Evolutionary conservation across 768 basidiomycete genomes (phyloP), one percentile per base, ranked within the genome.

Genomic region (Lanmaoa pseudosensibilis): DNA sequence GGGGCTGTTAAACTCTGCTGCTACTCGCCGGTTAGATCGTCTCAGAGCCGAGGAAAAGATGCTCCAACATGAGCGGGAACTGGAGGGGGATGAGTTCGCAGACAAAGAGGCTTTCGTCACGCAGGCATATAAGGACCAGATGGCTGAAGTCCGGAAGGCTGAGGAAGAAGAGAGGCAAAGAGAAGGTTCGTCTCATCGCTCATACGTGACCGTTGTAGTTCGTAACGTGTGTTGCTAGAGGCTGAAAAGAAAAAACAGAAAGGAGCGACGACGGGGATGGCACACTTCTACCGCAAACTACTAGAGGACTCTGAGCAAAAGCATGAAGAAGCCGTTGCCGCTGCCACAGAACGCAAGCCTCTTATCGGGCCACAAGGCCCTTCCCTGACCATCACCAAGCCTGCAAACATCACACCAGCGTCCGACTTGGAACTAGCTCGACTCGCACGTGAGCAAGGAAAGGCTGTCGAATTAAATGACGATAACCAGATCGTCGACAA

Each of bases 61-160:
- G 89, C 88, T 98, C 69, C 91, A 95, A 69, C 81, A 83, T 43
- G 97, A 98, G 71, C 83, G 97, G 21, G 92, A 95, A 74, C 76
- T 81, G 19, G 97, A 99, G 74, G 97, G 97, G 0, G 94, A 94
- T 58, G 83, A 94, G 70, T 99, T 92, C 69, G 81, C 81, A 54
- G 97, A 92, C 76, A 98, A 95, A 77, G 97, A 98, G 52, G 80
- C 86, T n/a, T 99, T 98, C 65, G 96, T 98, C 48, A 99, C 97
- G 1, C 92, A 94, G 66, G 94, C 92, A 23, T 99, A 99, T 76
- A 94, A 94, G 70, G 89, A 92, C 47, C 97, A 98, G 73, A 90
- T 97, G 86, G 94, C 85, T 46, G 91, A 95, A 73, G 85, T 98
- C 7, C 80, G 92, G 54, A 81, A 75, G 67, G 93, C 94, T 0